Percentiles rank a stretch among this genome's conserved stretches.
Conservation (phyloP, 495 filamentous ascomycete species). For the Aspergillus bertholletiae region DNA sequence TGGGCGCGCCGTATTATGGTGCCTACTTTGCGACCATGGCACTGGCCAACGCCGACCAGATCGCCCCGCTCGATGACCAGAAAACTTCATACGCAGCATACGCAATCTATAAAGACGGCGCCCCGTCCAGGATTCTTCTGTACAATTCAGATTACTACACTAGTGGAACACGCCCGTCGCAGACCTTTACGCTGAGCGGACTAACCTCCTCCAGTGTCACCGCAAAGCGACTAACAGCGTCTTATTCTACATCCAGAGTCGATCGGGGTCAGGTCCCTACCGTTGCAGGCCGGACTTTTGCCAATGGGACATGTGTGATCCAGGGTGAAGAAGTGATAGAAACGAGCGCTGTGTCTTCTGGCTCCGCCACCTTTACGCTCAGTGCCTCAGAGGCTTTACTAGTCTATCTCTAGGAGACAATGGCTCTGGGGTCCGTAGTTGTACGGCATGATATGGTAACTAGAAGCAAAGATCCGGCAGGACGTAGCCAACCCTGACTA, state of each 20-base stretch:
- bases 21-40: slow-evolving; percentile 53
- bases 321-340: slow-evolving; percentile 43
- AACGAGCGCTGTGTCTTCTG: slow-evolving; percentile 32
- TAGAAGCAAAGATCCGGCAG: no score
- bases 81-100: slow-evolving; percentile 49
- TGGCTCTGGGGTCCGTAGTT: background rate
- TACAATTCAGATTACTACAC: slow-evolving; percentile 59
- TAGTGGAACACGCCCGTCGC: slow-evolving; percentile 39
- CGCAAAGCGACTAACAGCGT: slow-evolving; percentile 53
- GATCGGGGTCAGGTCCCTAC: slow-evolving; percentile 45
- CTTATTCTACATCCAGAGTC: slow-evolving; percentile 43
- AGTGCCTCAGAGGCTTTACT: slow-evolving; percentile 53
- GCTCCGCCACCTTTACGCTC: slow-evolving; percentile 44
- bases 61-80: slow-evolving; percentile 50
- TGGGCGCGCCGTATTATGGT: slow-evolving; percentile 57
- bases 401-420: slow-evolving; percentile 38
- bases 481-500: no score
- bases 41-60: slow-evolving; percentile 45
- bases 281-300: slow-evolving; percentile 53
- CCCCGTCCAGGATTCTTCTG: slow-evolving; percentile 41
- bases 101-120: slow-evolving; percentile 40
- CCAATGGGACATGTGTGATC: slow-evolving; percentile 48
- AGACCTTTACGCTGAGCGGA: slow-evolving; percentile 46
- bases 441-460: no score
- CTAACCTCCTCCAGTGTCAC: slow-evolving; percentile 32